Evolutionary conservation across 768 basidiomycete species (phyloP).

Genomic region (Trametes sanguinea): DNA sequence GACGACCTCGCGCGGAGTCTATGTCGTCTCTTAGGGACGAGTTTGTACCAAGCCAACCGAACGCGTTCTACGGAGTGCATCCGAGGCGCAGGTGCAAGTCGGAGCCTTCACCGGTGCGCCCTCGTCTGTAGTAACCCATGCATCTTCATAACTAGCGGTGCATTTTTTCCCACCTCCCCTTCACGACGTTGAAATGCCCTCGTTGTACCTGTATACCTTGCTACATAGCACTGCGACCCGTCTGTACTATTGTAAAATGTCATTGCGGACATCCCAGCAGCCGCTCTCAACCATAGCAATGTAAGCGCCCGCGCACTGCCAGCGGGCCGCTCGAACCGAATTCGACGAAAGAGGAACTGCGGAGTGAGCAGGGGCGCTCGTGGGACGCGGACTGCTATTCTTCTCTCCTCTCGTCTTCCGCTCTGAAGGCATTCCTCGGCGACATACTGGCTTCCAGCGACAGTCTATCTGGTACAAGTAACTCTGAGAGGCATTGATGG

Average conservation of each 20-base stretch:
- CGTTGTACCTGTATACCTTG: not conserved
- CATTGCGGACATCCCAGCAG: too few relatives aligned
- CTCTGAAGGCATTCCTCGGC: not conserved
- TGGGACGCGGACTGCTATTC: not conserved
- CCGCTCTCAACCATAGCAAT: too few relatives aligned
- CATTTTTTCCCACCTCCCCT: not conserved
- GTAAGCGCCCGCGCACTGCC: too few relatives aligned
- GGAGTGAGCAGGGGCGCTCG: not conserved
- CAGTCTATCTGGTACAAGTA: not conserved
- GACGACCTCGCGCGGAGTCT: conserved; percentile 32
- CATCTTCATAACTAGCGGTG: not conserved
- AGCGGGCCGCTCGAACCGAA: not conserved
- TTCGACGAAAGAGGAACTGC: not conserved
- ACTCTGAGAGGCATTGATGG: conserved; percentile 32
- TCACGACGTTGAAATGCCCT: not conserved
- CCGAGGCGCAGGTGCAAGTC: conserved; percentile 7
- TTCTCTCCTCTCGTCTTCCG: not conserved
- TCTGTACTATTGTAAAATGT: too few relatives aligned
- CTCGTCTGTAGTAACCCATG: not conserved
- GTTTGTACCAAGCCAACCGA: too few relatives aligned
- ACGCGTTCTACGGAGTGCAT: not conserved
- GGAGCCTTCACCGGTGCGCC: not conserved
- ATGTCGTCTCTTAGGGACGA: conserved; percentile 30
- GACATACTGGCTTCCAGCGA: not conserved
- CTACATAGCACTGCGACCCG: not conserved